phyloP scores from a whole-genome alignment of 2,329 filamentous ascomycete genomes.

The Botryotinia narcissicola region DNA sequence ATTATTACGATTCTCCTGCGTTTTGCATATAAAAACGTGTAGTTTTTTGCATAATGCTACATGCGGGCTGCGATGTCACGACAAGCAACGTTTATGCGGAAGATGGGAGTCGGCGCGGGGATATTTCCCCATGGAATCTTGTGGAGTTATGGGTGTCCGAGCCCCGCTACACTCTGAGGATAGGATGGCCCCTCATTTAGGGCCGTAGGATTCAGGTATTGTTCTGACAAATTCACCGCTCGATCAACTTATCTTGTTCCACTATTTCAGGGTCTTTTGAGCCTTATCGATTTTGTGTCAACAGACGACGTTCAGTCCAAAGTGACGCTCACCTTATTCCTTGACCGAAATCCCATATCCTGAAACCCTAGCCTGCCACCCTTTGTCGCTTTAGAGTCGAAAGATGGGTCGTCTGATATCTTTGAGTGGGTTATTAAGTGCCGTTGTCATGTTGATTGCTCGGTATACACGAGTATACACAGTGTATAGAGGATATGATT shows the following conservation, averaged over 20 bases:
- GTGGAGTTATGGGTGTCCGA: not conserved
- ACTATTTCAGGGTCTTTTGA: not conserved
- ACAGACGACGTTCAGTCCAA: not conserved
- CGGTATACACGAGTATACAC: not conserved
- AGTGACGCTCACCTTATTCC: not conserved
- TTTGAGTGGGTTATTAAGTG: not conserved
- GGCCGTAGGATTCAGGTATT: not conserved
- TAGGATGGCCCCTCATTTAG: slow-evolving; percentile 14
- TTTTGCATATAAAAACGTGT: not conserved
- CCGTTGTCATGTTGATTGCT: not conserved
- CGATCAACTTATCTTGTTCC: not conserved
- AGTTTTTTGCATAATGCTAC: not conserved
- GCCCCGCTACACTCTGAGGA: not conserved
- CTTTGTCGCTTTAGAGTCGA: not conserved
- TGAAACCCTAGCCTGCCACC: not conserved
- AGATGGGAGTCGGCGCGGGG: not conserved
- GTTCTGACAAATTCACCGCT: not conserved
- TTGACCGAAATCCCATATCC: not conserved
- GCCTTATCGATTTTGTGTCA: not conserved
- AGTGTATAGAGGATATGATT: not conserved
- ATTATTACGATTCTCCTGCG: not conserved
- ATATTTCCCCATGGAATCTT: slow-evolving; percentile 14
- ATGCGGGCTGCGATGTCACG: not conserved
- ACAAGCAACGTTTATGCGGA: not conserved
- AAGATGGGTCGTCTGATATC: not conserved